A percentile compares a stretch with the other conserved stretches of the same genome.
These are phyloP conservation scores for Euphorbia celastroides DNA, from an alignment of 441 rosid genomes.

Conservation along the genomic window DNA sequence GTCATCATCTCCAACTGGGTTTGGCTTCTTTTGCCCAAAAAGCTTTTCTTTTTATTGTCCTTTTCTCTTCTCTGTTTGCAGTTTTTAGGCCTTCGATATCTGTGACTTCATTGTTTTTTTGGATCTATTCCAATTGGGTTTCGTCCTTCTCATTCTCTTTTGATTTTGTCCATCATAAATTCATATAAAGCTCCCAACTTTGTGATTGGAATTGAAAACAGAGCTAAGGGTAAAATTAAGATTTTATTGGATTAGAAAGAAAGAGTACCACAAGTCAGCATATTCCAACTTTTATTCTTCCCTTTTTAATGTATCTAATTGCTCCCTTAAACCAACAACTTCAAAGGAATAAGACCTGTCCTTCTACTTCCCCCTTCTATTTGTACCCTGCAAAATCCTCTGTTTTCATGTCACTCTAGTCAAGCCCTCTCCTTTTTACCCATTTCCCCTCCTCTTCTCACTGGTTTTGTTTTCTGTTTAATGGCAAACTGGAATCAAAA, in stretches of 20 bases:
- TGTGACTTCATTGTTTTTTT: slow-evolving; percentile 30
- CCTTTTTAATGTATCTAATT: slow-evolving; percentile 7
- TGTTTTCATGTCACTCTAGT: slow-evolving; percentile 3
- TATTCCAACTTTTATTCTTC: background rate
- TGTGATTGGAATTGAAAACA: slow-evolving; percentile 14
- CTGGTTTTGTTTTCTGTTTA: background rate
- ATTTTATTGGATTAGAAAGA: no score
- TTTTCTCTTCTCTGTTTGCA: slow-evolving; percentile 24
- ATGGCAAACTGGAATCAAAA: slow-evolving; percentile 6
- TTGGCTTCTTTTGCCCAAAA: slow-evolving; percentile 13
- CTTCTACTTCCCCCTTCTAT: slow-evolving; percentile 21
- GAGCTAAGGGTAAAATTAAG: slow-evolving; percentile 18
- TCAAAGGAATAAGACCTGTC: background rate
- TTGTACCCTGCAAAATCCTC: slow-evolving; percentile 17
- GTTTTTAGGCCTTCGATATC: slow-evolving; percentile 29
- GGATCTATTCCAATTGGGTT: slow-evolving; percentile 20
- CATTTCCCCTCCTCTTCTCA: slow-evolving; percentile 6
- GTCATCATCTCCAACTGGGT: background rate
- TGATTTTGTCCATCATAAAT: slow-evolving; percentile 19
- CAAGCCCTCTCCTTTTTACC: background rate
- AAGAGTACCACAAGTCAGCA: no score
- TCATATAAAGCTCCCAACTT: slow-evolving; percentile 11
- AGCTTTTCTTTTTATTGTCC: slow-evolving; percentile 18
- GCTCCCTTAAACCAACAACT: slow-evolving; percentile 11
- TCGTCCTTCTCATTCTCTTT: slow-evolving; percentile 15